phyloP scores from a whole-genome alignment of 495 filamentous ascomycete species.

The Lepidopterella palustris region DNA sequence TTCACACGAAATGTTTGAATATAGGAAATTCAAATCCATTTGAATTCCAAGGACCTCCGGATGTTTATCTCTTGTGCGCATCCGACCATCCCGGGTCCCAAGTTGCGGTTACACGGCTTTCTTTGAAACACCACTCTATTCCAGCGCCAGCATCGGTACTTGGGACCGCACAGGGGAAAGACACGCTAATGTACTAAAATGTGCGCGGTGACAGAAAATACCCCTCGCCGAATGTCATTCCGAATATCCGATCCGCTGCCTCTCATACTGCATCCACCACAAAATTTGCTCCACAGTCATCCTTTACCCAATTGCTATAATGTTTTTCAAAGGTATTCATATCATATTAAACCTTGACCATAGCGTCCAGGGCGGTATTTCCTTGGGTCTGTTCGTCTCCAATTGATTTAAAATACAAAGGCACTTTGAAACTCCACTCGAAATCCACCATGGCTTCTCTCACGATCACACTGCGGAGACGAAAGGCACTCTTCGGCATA shows the following conservation, averaged over 20 bases:
- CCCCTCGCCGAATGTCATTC: too few relatives aligned
- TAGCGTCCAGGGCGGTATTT: too few relatives aligned
- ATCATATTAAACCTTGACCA: too few relatives aligned
- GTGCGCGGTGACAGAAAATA: too few relatives aligned
- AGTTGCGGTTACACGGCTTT: too few relatives aligned
- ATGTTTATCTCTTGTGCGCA: neutral
- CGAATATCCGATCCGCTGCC: too few relatives aligned
- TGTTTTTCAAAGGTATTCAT: neutral
- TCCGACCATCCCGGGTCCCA: neutral
- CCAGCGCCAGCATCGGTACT: too few relatives aligned
- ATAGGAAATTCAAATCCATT: too few relatives aligned
- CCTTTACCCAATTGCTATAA: neutral
- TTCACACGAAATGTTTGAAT: neutral
- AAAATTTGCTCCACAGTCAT: neutral
- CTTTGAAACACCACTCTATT: too few relatives aligned
- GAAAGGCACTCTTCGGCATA: conserved; percentile 14
- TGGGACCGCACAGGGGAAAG: too few relatives aligned
- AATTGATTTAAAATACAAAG: neutral
- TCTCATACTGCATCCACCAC: neutral
- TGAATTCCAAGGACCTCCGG: too few relatives aligned
- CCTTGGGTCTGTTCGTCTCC: neutral
- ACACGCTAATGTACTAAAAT: too few relatives aligned
- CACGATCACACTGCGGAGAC: conserved; percentile 13
- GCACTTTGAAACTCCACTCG: neutral
- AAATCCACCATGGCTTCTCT: conserved; percentile 8